Base-by-base conservation (phyloP, 2,329 filamentous ascomycete species). In the Talaromyces sp. region DNA sequence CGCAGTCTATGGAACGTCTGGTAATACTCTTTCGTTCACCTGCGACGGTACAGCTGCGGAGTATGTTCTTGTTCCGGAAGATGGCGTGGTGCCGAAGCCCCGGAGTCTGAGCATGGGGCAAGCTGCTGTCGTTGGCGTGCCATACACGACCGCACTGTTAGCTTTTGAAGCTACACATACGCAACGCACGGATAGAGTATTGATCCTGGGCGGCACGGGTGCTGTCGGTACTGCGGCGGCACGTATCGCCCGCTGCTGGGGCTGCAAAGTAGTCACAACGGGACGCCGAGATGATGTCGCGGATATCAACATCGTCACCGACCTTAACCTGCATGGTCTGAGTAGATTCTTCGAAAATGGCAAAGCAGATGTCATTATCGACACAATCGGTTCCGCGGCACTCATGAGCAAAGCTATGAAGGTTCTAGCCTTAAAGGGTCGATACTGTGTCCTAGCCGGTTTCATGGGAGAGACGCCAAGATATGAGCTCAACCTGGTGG, bases 1-100 rank as follows among this genome's bases (percentile, higher is more conserved):
- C 55, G 63, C 65, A 8, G 71, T 75, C 40, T 75, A 70, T 48
- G 72, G 72, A 46, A 73, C 69, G 11, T 69, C 68, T 28, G 72
- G 72, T n/a, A 57, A 61, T 12, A 61, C 54, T 31, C 65, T 73
- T 25, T 66, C 68, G 12, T 73, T 72, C 44, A 66, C 65, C 1
- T 44, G 37, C 18, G 70, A 73, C 42, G 72, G 72, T 12, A 59
- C 69, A 61, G 21, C 35, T 25, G 37, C 55, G 11, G 37, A 42
- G 37, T 58, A 58, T 18, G 14, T 40, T 40, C 55, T 58, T 8
- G 9, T 58, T n/a, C 55, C 55, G 1, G 55, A 58, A 9, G 39
- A 44, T 37, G 21, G 21, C 1, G 56, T 72, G 9, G 65, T 69
- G 1, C 57, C 66, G 40, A 71, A 69, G 40, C 70, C 70, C 2